These are phyloP conservation scores for Arthrobotrys sphaeroides DNA, from an alignment of 2,329 filamentous ascomycete genomes.

Conservation along the genomic window DNA sequence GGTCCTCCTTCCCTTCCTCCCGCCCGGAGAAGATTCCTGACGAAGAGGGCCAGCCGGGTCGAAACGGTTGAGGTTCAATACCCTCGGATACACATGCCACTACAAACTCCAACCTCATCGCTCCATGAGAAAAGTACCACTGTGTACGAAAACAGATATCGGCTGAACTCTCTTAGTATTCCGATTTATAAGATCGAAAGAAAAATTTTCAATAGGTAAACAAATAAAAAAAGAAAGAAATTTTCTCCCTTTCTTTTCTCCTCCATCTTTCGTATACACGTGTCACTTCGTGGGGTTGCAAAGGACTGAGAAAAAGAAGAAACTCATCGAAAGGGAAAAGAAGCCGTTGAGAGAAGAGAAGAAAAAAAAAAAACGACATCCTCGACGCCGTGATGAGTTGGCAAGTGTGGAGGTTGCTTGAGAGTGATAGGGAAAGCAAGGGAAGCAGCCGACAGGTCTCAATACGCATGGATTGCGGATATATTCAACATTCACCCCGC, in stretches of 20 bases:
- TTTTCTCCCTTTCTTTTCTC: not conserved
- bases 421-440: conserved; percentile 13
- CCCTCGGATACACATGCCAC: conserved; percentile 53
- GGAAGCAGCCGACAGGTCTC: conserved; percentile 23
- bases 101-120: not conserved
- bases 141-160: conserved; percentile 5
- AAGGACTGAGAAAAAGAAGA: conserved; percentile 7
- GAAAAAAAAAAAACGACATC: conserved; percentile 5
- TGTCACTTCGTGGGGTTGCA: conserved; percentile 52
- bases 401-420: conserved; percentile 46
- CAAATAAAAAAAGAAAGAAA: conserved; percentile 4
- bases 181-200: conserved; percentile 49
- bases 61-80: conserved; percentile 13
- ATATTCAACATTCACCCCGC: conserved; percentile 24
- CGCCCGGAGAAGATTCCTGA: conserved; percentile 47
- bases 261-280: conserved; percentile 37
- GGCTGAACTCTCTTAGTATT: conserved; percentile 24
- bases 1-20: conserved; percentile 24
- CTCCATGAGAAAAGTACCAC: not conserved
- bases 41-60: conserved; percentile 30
- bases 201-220: conserved; percentile 21
- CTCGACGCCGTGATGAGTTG: conserved; percentile 47
- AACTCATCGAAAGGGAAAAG: conserved; percentile 23
- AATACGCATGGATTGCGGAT: conserved; percentile 28
- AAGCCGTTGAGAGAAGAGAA: conserved; percentile 8